These are phyloP conservation scores for Cinchona pubescens DNA, from an alignment of 257 asterid genomes.

Conservation along the genomic window DNA sequence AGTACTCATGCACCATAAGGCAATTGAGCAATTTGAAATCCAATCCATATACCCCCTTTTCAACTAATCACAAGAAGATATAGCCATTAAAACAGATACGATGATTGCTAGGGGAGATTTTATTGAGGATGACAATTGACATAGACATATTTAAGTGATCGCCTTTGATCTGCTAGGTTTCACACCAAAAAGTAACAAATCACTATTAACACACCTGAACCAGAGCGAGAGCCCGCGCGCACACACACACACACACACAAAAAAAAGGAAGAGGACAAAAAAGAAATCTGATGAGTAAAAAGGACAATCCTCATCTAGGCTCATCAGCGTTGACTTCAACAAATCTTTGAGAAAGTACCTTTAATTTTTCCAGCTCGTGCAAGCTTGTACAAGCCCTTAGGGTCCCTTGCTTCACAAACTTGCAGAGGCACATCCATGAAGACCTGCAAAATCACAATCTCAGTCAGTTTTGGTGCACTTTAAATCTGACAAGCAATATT, in stretches of 20 bases:
- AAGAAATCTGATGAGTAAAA: background rate
- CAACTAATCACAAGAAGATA: background rate
- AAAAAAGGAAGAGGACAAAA: background rate
- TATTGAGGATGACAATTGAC: background rate
- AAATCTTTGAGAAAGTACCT: conserved; percentile 43
- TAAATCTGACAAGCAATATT: background rate
- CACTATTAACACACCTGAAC: background rate
- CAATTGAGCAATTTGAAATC: background rate
- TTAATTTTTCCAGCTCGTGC: conserved; percentile 95
- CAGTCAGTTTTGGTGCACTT: conserved; percentile 9
- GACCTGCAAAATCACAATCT: conserved; percentile 49
- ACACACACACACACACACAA: too few species aligned
- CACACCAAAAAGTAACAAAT: background rate
- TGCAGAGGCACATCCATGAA: conserved; percentile 87
- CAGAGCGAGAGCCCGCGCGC: too few species aligned
- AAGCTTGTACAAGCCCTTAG: conserved; percentile 96
- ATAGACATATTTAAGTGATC: background rate
- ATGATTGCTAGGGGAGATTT: background rate
- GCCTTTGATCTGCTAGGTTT: background rate
- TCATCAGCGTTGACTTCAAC: conserved; percentile 14
- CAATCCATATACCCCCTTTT: background rate
- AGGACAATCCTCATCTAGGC: conserved; percentile 1
- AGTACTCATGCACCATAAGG: background rate
- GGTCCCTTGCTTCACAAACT: conserved; percentile 92
- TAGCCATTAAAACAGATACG: background rate